Percentiles rank a stretch among this genome's conserved stretches.
phyloP scores from a whole-genome alignment of 208 protist genomes.

The Acanthamoeba culbertsoni region DNA sequence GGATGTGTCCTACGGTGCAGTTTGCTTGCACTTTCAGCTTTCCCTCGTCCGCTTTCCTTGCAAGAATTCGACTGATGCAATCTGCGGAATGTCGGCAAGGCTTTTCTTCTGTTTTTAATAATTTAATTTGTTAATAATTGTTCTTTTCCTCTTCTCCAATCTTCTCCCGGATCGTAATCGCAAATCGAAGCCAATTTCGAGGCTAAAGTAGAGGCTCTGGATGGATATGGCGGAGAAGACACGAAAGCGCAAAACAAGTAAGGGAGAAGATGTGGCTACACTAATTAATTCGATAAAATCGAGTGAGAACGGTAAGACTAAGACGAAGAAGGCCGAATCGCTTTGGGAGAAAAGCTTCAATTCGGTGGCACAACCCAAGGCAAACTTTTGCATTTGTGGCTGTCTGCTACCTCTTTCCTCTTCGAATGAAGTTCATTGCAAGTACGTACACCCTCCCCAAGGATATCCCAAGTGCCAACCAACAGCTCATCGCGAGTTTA shows the following conservation, averaged over 20 bases:
- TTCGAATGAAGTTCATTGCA: not conserved
- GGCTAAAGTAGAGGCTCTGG: too few species aligned
- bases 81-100: too few species aligned
- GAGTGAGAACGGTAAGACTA: not conserved
- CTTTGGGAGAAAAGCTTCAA: not conserved
- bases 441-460: not conserved
- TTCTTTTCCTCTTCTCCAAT: too few species aligned
- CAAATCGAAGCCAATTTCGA: too few species aligned
- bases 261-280: not conserved
- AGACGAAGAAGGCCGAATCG: not conserved
- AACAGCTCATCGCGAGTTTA: too few species aligned
- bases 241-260: slow-evolving; percentile 1
- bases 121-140: too few species aligned
- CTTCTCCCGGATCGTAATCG: too few species aligned
- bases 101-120: too few species aligned
- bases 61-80: not conserved
- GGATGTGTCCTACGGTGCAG: too few species aligned
- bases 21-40: too few species aligned
- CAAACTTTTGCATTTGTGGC: slow-evolving; percentile 24
- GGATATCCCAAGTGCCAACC: too few species aligned
- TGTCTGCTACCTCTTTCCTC: slow-evolving; percentile 7
- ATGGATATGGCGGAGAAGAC: not conserved
- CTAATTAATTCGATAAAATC: not conserved
- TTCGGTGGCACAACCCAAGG: slow-evolving; percentile 10
- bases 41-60: not conserved